Evolutionary conservation across 371 early-diverging fungal genomes (phyloP).

Genomic region (Neoconidiobolus thromboides): DNA sequence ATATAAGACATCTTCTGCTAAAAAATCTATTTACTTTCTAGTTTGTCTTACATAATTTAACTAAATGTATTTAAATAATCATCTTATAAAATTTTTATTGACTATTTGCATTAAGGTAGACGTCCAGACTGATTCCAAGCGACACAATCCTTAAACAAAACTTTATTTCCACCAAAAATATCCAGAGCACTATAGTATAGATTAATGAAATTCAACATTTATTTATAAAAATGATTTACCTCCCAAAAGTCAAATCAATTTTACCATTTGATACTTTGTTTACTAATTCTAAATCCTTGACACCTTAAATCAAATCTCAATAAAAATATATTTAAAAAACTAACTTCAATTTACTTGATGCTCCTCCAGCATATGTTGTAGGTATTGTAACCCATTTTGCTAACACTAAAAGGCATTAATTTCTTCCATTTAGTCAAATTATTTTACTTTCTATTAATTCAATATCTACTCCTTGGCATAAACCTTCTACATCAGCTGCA

Average conservation of each 20-base stretch:
- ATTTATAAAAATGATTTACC: slow-evolving; percentile 17
- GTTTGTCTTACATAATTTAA: too few relatives aligned
- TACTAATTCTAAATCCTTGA: slow-evolving; percentile 66
- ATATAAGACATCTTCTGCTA: too few relatives aligned
- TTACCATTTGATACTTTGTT: slow-evolving; percentile 55
- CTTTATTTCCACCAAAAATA: slow-evolving; percentile 83
- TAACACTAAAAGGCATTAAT: slow-evolving; percentile 17
- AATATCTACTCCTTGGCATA: slow-evolving; percentile 82
- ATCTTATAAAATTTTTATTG: too few relatives aligned
- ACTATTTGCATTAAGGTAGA: too few relatives aligned
- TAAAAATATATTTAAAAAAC: neutral
- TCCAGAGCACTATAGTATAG: slow-evolving; percentile 57
- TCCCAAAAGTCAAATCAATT: slow-evolving; percentile 87
- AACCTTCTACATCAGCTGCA: slow-evolving; percentile 94
- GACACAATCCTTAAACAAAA: slow-evolving; percentile 67
- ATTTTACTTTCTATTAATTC: slow-evolving; percentile 55
- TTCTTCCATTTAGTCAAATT: neutral
- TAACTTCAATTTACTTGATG: slow-evolving; percentile 27
- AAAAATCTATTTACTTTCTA: too few relatives aligned
- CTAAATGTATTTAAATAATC: too few relatives aligned
- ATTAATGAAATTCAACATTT: neutral
- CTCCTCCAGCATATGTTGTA: slow-evolving; percentile 92
- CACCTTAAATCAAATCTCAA: slow-evolving; percentile 15
- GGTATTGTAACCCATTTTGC: slow-evolving; percentile 81
- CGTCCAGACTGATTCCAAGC: slow-evolving; percentile 18